Evolutionary conservation across 2,329 filamentous ascomycete genomes (phyloP).

Genomic region (Nemania serpens): DNA sequence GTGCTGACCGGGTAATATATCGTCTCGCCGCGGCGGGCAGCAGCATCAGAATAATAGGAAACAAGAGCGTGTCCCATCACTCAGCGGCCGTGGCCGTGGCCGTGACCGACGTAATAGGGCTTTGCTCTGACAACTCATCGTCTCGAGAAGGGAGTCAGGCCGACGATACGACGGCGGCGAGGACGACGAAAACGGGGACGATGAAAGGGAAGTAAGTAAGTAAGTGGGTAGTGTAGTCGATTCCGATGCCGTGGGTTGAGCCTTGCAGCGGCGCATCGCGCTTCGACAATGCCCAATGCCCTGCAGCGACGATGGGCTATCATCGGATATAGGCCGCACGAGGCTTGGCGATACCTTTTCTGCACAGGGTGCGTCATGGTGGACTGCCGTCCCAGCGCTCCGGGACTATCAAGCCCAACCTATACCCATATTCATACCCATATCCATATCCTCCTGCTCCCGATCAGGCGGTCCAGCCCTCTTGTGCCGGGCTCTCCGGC

Average conservation of each 20-base stretch:
- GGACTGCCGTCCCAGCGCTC: slow-evolving; percentile 33
- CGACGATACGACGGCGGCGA: slow-evolving; percentile 7
- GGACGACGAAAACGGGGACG: slow-evolving; percentile 27
- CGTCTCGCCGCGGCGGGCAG: slow-evolving; percentile 18
- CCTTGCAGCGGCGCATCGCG: slow-evolving; percentile 21
- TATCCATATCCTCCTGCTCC: slow-evolving; percentile 22
- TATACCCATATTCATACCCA: not conserved
- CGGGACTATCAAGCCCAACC: slow-evolving; percentile 32
- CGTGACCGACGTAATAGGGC: not conserved
- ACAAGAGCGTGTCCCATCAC: not conserved
- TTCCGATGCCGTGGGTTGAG: slow-evolving; percentile 25
- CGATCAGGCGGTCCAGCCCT: slow-evolving; percentile 29
- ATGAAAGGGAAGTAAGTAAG: not conserved
- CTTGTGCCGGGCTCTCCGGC: slow-evolving; percentile 25
- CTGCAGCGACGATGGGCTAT: slow-evolving; percentile 28
- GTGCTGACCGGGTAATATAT: slow-evolving; percentile 25
- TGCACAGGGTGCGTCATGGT: slow-evolving; percentile 40
- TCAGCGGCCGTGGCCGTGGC: not conserved
- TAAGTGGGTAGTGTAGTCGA: not conserved
- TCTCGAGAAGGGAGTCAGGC: not conserved
- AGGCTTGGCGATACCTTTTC: slow-evolving; percentile 36
- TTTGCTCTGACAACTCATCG: not conserved
- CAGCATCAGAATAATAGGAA: slow-evolving; percentile 9
- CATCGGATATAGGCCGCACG: slow-evolving; percentile 31
- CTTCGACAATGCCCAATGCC: slow-evolving; percentile 22